A percentile compares a stretch with the other conserved stretches of the same genome.
Conservation (phyloP, 139 green algal species). For the Chlorella sorokiniana region DNA sequence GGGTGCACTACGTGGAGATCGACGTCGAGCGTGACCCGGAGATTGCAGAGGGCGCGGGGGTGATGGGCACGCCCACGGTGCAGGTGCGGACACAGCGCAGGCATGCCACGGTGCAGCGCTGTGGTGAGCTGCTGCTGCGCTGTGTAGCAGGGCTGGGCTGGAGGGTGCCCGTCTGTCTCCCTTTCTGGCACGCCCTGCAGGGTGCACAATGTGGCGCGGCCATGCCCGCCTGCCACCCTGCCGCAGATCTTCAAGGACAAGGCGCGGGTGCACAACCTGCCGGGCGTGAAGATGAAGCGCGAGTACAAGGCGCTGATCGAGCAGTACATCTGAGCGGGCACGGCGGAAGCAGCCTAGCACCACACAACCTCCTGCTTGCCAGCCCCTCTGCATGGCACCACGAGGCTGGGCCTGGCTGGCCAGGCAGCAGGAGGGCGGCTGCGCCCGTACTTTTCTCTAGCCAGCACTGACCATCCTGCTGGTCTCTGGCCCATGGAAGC, state of each 20-base stretch:
- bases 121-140: not conserved
- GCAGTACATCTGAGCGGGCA: not conserved
- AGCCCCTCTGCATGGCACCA: too few species aligned
- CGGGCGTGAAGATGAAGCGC: constrained; percentile 94
- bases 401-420: too few species aligned
- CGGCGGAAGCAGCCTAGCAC: not conserved
- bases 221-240: not conserved
- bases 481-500: too few species aligned
- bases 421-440: too few species aligned
- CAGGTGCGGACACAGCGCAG: constrained; percentile 16
- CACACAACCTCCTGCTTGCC: not conserved
- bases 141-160: too few species aligned
- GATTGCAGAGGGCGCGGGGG: constrained; percentile 88
- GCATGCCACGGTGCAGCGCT: not conserved
- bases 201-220: too few species aligned
- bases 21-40: constrained; percentile 92
- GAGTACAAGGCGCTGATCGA: constrained; percentile 84
- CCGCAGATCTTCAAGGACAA: constrained; percentile 95
- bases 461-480: too few species aligned
- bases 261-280: constrained; percentile 71
- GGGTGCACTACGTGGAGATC: constrained; percentile 90
- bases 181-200: too few species aligned
- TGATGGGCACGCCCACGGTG: constrained; percentile 92
- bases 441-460: too few species aligned
- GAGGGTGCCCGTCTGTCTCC: too few species aligned